Base-by-base conservation (phyloP, 164 flowering plant species). In the Nelumbo lutea region DNA sequence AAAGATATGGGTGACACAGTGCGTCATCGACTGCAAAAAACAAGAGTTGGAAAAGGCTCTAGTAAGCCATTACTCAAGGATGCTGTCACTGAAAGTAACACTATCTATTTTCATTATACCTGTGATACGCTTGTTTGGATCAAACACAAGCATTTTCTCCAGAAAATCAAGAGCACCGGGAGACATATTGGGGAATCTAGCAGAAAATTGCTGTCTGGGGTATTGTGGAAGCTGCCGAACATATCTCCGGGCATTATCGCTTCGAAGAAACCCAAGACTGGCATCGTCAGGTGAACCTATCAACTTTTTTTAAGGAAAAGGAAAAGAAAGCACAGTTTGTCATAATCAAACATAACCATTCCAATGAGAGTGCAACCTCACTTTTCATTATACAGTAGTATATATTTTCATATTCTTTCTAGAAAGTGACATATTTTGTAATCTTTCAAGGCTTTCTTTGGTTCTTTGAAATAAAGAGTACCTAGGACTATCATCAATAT, bases 241-340 rank as follows among this genome's bases (percentile, higher is more conserved):
- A 69, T 89, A 93, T 83, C 94, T 86, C 70, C 96, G 76, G 13
- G 98, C 97, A 82, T 89, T 89, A 62, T 93, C 97, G 78, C 97
- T 90, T 71, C 97, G 80, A n/a, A 94, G 85, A 68, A 94, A 94
- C 62, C 97, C 98, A 65, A 94, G 91, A 78, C 98, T 91, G 52
- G 96, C 72, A 75, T 91, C 96, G 75, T 88, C 95, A 47, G 98
- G 98, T 71, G 98, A 90, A 66, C 98, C 98, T 75, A 94, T 83
- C 56, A 90, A 89, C 98, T 93, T 66, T 75, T 59, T 5, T 59
- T 42, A 53, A 60, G 60, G 52, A 72, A 72, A 14, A 66, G 8
- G 67, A 50, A 62, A 61, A n/a, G 15, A 66, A 64, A 15, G 51
- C 15, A 55, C 27, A 61, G 44, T 4, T 10, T 40, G 62, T 66